Base-by-base conservation (phyloP, 371 early-diverging fungal species). In the Zopfochytrium polystomum region DNA sequence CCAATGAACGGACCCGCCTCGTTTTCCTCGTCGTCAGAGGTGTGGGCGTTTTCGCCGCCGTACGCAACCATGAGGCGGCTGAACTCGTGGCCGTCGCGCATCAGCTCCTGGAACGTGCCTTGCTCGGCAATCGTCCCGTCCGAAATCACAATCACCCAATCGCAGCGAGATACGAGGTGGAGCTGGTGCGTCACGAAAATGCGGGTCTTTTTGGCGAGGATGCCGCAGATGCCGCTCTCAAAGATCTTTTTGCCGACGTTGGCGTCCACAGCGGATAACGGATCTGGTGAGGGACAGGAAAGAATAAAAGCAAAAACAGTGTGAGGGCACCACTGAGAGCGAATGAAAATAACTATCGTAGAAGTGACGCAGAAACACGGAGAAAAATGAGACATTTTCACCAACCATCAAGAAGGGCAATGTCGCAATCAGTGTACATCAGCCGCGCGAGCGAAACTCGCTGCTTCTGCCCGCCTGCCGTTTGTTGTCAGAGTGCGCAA, bases 151-250 rank as follows among this genome's bases (percentile, higher is more conserved):
- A 85, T 63, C 22, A 88, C 71, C 33, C 68, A 73, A 60, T 87
- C 82, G 15, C 67, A 72, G 48, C 80, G 78, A 15, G 84, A 81
- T 30, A 94, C 66, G 51, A 89, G 86, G 53, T 89, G 79, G 7
- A 79, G 58, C 44, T 75, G 75, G 62, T 77, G 71, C n/a, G 80
- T 78, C 15, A 80, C 78, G 22, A 81, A 61, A 25, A 81, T 32
- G 20, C 74, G 63, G 6, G 81, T 81, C 53, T 70, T 70, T 18
- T 18, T 43, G 0, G 27, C 35, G 3, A 73, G 60, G 13, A 50
- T 33, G 18, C 65, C 65, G 23, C 27, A 30, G 43, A 76, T 76
- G 15, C 70, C 67, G 18, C 72, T 61, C 47, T 75, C 78, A 51
- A 77, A 72, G 47, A 77, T 72, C 48, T 69, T 62, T 7, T 68